Percentiles rank a stretch among this genome's conserved stretches.
phyloP scores from a whole-genome alignment of 2,329 filamentous ascomycete species.

The Diaporthe humulicola region DNA sequence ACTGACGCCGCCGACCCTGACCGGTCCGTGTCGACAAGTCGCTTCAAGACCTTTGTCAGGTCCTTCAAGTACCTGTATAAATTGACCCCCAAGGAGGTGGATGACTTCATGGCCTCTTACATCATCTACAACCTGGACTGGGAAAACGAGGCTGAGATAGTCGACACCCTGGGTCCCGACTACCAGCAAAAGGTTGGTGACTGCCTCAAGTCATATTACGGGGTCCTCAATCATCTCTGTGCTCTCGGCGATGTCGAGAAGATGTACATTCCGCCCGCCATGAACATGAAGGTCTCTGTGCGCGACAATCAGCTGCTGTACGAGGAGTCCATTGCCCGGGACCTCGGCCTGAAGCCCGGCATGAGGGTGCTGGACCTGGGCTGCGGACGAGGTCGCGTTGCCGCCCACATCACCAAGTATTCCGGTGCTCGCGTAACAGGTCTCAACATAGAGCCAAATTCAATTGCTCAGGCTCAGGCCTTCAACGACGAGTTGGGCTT shows the following conservation, averaged over 20 bases:
- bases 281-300: conserved; percentile 63
- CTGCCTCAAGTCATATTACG: conserved; percentile 65
- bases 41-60: conserved; percentile 62
- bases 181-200: conserved; percentile 65
- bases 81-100: conserved; percentile 63
- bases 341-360: conserved; percentile 59
- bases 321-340: conserved; percentile 62
- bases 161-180: conserved; percentile 59
- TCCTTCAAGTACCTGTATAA: conserved; percentile 64
- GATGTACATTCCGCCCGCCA: conserved; percentile 69
- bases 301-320: conserved; percentile 66
- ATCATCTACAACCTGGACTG: conserved; percentile 69
- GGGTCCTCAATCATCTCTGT: conserved; percentile 67
- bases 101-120: conserved; percentile 69
- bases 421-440: conserved; percentile 63
- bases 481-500: conserved; percentile 60
- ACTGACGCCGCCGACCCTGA: conserved; percentile 49
- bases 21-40: conserved; percentile 60
- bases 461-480: conserved; percentile 59
- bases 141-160: conserved; percentile 63
- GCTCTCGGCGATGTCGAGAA: conserved; percentile 69
- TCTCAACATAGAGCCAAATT: conserved; percentile 67
- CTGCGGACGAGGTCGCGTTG: conserved; percentile 66
- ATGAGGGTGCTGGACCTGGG: conserved; percentile 65
- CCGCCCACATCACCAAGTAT: conserved; percentile 65